Base-by-base conservation (phyloP, 805 yeast species). In the Maudiozyma saulgeensis region DNA sequence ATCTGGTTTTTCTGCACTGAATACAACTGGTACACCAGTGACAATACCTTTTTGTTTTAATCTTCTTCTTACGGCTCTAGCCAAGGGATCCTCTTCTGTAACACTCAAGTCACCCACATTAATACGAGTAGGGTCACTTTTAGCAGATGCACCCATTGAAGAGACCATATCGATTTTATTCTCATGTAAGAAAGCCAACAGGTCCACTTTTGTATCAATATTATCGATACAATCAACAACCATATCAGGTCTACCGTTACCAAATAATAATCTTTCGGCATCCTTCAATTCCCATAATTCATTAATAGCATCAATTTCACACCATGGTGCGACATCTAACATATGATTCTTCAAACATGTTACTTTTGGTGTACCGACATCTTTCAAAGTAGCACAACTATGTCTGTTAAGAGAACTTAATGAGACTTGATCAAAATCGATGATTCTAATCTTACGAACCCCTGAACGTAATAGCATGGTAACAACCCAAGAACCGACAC, bases 61-160 rank as follows among this genome's bases (percentile, higher is more conserved):
- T 59, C 89, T 78, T 58, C 96, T 77, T 63, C 99, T 78, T 5
- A 89, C 95, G 0, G 91, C 72, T 53, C 95, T 78, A 13, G 96
- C 87, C 51, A 93, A 72, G 6, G 97, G 93, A 66, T 93, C 99
- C 67, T 93, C 99, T 60, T 86, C 91, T 0, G 99, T 87, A 47
- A 78, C 79, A 34, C 95, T 82, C 48, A 93, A 80, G 67, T 93
- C 99, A 34, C 89, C 89, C 41, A 93, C 76, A 62, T 88, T 86
- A 50, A 93, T 79, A 60, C 98, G 75, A 2, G 97, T 84, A 12
- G 98, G 95, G 63, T 93, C 99, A 47, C 95, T 84, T 66, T 93
- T 93, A 57, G 96, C 84, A 4, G 96, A 96, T 0, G 99, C 98
- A 26, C 99, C 99, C 81, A 95, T 95, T 0, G 96, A 86, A 4